phyloP scores from a whole-genome alignment of 768 basidiomycete genomes.

The Boletus reticulatus region DNA sequence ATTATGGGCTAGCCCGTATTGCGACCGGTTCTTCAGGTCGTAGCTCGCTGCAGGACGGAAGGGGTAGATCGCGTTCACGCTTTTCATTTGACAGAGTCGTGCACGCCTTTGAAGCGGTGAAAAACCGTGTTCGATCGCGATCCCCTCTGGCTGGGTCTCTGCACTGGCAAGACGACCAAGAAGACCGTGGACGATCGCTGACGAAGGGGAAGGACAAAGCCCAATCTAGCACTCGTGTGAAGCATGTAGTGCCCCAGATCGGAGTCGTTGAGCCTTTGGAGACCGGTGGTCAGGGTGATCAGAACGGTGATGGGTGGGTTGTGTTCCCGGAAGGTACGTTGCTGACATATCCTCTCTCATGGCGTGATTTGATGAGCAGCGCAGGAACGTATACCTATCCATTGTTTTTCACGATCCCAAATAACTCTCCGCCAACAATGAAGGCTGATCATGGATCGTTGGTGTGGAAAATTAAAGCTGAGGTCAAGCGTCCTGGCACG shows the following conservation, averaged over 20 bases:
- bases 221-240: background rate
- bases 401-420: conserved; percentile 85
- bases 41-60: conserved; percentile 21
- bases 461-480: conserved; percentile 75
- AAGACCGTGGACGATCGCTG: conserved; percentile 30
- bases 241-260: conserved; percentile 21
- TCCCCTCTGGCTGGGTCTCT: conserved; percentile 34
- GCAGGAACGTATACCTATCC: conserved; percentile 92
- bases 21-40: conserved; percentile 12
- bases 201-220: conserved; percentile 31
- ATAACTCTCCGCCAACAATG: conserved; percentile 74
- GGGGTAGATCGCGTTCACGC: conserved; percentile 42
- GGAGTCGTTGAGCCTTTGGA: conserved; percentile 30
- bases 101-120: conserved; percentile 45
- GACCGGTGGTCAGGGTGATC: conserved; percentile 24
- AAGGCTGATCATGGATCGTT: conserved; percentile 75
- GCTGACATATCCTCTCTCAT: conserved; percentile 12
- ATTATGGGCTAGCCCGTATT: conserved; percentile 16
- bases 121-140: conserved; percentile 44
- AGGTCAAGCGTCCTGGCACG: conserved; percentile 77
- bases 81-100: conserved; percentile 56
- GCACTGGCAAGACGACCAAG: conserved; percentile 1
- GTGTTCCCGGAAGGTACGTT: conserved; percentile 79
- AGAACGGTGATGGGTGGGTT: conserved; percentile 63
- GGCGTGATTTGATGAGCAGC: conserved; percentile 46